A percentile compares a stretch with the other conserved stretches of the same genome.
Evolutionary conservation across 257 asterid genomes (phyloP).

Genomic region (Ilex aquifolium): DNA sequence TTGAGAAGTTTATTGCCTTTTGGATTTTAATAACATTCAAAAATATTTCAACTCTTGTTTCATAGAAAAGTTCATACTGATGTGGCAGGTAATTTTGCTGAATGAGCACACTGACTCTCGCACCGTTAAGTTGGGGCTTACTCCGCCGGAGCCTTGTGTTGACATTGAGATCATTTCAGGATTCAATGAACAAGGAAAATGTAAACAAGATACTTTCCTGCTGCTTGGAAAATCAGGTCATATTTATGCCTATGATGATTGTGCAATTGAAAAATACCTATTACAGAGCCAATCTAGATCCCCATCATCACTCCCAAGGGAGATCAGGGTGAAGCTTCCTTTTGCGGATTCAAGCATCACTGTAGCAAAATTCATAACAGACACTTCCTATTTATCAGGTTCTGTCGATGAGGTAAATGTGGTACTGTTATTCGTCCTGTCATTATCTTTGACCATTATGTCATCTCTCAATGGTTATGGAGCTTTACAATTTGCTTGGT

Average conservation of each 20-base stretch:
- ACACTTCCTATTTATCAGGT: conserved; percentile 42
- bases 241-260: conserved; percentile 55
- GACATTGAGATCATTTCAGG: conserved; percentile 68
- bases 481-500: neutral
- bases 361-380: conserved; percentile 42
- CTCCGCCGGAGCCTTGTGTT: conserved; percentile 46
- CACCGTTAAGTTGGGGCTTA: conserved; percentile 69
- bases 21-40: neutral
- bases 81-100: conserved; percentile 74
- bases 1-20: neutral
- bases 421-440: neutral
- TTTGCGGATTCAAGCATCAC: conserved; percentile 78
- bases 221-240: conserved; percentile 72
- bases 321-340: conserved; percentile 56
- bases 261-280: conserved; percentile 62
- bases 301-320: conserved; percentile 77
- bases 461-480: neutral
- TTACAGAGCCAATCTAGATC: conserved; percentile 68
- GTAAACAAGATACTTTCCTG: conserved; percentile 43
- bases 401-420: conserved; percentile 49
- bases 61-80: neutral
- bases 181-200: conserved; percentile 46
- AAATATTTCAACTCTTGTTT: neutral
- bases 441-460: neutral
- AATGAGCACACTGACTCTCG: conserved; percentile 78